Evolutionary conservation across 78 protist genomes (phyloP).

Genomic region (Dictyostelium purpureum): DNA sequence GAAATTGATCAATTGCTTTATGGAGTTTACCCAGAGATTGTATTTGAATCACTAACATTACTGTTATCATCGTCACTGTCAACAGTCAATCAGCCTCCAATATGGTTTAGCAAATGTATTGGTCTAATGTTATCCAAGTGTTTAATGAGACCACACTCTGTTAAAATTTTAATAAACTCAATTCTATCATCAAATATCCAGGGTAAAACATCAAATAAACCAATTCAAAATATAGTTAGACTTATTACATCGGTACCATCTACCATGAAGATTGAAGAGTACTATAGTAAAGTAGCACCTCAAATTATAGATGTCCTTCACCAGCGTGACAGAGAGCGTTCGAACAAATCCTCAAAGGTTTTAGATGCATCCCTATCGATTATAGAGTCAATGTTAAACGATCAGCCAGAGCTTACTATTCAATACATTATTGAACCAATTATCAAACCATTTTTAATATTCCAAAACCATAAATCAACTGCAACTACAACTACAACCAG

Average conservation of each 20-base stretch:
- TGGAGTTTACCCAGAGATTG: slow-evolving; percentile 52
- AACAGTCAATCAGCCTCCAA: background rate
- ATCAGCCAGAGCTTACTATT: background rate
- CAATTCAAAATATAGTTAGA: background rate
- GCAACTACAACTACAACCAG: background rate
- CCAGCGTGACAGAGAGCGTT: background rate
- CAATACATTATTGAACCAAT: slow-evolving; percentile 21
- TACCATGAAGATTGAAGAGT: background rate
- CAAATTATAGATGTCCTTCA: slow-evolving; percentile 49
- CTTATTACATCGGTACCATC: slow-evolving; percentile 7
- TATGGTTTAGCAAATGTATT: slow-evolving; percentile 11
- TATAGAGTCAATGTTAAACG: slow-evolving; percentile 8
- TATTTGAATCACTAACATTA: slow-evolving; percentile 45
- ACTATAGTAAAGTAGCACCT: slow-evolving; percentile 16
- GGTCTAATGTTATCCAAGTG: slow-evolving; percentile 57
- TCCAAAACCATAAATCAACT: background rate
- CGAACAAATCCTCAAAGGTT: background rate
- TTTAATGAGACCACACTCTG: slow-evolving; percentile 56
- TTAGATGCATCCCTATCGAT: slow-evolving; percentile 15
- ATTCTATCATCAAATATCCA: background rate
- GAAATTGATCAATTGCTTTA: slow-evolving; percentile 31
- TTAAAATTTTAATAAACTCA: slow-evolving; percentile 11
- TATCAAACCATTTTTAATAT: slow-evolving; percentile 18
- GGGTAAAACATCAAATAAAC: slow-evolving; percentile 5
- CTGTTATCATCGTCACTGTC: background rate